Conservation (phyloP, 148 eudicot species). For the Chenopodium quinoa region DNA sequence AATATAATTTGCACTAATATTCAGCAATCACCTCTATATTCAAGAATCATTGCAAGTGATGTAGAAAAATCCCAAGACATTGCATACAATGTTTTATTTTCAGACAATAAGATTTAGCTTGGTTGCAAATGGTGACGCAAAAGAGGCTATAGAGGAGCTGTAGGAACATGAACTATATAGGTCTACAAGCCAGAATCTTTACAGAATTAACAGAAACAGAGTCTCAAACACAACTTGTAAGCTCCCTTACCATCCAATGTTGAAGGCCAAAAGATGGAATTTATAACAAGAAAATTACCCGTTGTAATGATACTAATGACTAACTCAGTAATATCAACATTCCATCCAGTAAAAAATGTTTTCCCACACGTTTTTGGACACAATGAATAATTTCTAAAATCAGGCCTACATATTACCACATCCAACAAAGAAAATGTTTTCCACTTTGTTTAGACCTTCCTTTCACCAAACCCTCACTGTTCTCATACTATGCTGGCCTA, state of each 20-base stretch:
- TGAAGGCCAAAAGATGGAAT: background rate
- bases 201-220: background rate
- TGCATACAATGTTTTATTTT: too few relatives aligned
- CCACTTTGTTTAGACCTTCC: background rate
- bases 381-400: background rate
- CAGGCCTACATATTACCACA: background rate
- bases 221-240: background rate
- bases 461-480: background rate
- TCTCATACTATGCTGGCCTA: background rate
- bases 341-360: background rate
- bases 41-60: background rate
- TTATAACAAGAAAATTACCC: background rate
- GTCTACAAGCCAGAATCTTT: background rate
- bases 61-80: background rate
- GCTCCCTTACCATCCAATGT: background rate
- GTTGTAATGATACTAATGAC: background rate
- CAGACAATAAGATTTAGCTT: background rate
- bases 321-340: background rate
- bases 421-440: background rate
- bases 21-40: background rate
- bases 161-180: background rate
- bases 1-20: background rate
- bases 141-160: background rate
- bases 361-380: background rate
- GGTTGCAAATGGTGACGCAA: background rate